Conservation (phyloP, 2,329 filamentous ascomycete genomes). For the Fusarium sp. region DNA sequence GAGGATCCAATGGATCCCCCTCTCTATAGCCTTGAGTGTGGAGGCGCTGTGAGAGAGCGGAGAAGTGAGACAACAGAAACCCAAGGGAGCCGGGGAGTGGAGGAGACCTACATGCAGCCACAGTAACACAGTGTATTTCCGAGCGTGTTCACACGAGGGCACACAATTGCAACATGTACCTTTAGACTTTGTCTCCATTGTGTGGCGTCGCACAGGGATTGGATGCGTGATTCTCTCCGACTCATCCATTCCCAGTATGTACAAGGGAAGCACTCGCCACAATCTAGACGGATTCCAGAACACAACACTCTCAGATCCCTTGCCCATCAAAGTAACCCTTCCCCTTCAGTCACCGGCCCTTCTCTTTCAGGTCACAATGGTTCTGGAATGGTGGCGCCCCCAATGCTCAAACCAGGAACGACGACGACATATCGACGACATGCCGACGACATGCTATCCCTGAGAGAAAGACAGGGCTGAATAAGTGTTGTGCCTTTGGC, state of each 20-base stretch:
- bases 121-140: slow-evolving; percentile 21
- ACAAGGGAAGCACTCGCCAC: slow-evolving; percentile 33
- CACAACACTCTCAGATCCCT: slow-evolving; percentile 25
- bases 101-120: slow-evolving; percentile 20
- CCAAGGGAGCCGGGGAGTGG: slow-evolving; percentile 12
- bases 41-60: slow-evolving; percentile 37
- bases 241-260: slow-evolving; percentile 22
- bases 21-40: slow-evolving; percentile 26
- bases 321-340: slow-evolving; percentile 13
- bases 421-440: neutral
- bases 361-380: slow-evolving; percentile 1
- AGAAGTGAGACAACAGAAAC: slow-evolving; percentile 39
- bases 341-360: slow-evolving; percentile 13
- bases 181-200: neutral
- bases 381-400: slow-evolving; percentile 35
- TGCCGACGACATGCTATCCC: neutral
- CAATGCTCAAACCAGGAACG: slow-evolving; percentile 22
- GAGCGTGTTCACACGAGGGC: neutral
- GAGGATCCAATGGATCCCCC: slow-evolving; percentile 21
- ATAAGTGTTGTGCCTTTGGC: neutral
- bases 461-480: neutral
- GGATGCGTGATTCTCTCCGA: slow-evolving; percentile 29
- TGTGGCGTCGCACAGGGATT: slow-evolving; percentile 20
- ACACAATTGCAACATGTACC: neutral
- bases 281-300: slow-evolving; percentile 37